Conservation (phyloP, 139 green algal species). For the Limnomonas spitsbergensis region DNA sequence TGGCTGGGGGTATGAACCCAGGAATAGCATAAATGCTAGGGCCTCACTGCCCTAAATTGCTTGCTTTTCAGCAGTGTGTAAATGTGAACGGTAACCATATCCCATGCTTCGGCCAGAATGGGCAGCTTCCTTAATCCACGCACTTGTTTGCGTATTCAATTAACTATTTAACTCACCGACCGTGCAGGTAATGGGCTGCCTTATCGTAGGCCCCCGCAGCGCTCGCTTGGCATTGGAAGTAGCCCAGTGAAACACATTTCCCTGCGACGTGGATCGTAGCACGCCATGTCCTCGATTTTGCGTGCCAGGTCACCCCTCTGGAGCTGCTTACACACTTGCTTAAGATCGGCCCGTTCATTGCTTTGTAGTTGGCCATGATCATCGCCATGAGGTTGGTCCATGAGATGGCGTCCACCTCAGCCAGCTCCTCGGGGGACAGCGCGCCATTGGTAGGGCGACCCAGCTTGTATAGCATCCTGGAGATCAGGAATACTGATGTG, state of each 20-base stretch:
- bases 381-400: background rate
- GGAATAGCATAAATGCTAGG: no score
- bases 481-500: no score
- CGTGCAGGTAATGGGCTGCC: background rate
- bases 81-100: no score
- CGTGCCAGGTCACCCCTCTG: background rate
- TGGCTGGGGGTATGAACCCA: no score
- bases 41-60: no score
- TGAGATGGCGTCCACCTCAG: background rate
- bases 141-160: no score
- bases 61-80: no score
- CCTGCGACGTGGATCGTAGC: background rate
- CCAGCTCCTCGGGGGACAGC: background rate
- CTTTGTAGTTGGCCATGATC: background rate
- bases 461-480: background rate
- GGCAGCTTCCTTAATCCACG: no score
- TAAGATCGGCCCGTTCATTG: background rate
- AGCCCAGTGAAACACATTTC: background rate
- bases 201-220: background rate
- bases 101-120: no score
- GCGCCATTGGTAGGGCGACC: background rate
- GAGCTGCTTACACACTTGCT: background rate
- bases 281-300: background rate
- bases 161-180: no score
- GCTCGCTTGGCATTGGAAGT: background rate